Percentiles rank a stretch among this genome's conserved stretches.
phyloP scores from a whole-genome alignment of 2,329 filamentous ascomycete genomes.

The Lachnellula cervina region DNA sequence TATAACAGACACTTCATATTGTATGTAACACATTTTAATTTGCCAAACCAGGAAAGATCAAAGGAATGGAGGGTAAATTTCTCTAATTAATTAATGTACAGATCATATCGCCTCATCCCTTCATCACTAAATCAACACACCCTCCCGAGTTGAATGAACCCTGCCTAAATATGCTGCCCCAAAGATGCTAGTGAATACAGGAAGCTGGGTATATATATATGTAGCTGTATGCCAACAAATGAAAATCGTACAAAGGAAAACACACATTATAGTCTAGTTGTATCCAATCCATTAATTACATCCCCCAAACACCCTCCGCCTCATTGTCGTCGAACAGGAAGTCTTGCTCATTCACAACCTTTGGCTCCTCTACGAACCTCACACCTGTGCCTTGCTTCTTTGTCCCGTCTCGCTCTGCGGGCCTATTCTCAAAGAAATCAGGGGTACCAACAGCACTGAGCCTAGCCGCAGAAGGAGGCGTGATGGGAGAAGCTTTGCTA shows the following conservation, averaged over 20 bases:
- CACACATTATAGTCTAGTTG: not conserved
- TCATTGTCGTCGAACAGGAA: constrained; percentile 16
- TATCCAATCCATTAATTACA: constrained; percentile 5
- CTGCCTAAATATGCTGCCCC: not conserved
- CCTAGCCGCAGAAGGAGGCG: constrained; percentile 20
- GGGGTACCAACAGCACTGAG: constrained; percentile 23
- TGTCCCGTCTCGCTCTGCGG: not conserved
- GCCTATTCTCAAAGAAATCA: not conserved
- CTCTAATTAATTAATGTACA: not conserved
- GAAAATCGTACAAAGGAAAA: constrained; percentile 1
- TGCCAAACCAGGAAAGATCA: not conserved
- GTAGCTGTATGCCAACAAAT: not conserved
- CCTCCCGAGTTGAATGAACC: not conserved
- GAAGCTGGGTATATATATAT: constrained; percentile 2
- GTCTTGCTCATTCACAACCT: constrained; percentile 5
- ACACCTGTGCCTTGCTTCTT: constrained; percentile 17
- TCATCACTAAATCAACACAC: not conserved
- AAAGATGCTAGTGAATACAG: not conserved
- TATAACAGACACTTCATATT: no score
- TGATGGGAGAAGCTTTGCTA: constrained; percentile 12
- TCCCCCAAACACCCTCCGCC: constrained; percentile 12
- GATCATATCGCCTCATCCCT: not conserved
- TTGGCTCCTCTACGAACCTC: constrained; percentile 18
- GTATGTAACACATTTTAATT: not conserved
- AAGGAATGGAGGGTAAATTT: not conserved